These are phyloP conservation scores for Candida sithepensis DNA, from an alignment of 805 yeast species.

Conservation along the genomic window DNA sequence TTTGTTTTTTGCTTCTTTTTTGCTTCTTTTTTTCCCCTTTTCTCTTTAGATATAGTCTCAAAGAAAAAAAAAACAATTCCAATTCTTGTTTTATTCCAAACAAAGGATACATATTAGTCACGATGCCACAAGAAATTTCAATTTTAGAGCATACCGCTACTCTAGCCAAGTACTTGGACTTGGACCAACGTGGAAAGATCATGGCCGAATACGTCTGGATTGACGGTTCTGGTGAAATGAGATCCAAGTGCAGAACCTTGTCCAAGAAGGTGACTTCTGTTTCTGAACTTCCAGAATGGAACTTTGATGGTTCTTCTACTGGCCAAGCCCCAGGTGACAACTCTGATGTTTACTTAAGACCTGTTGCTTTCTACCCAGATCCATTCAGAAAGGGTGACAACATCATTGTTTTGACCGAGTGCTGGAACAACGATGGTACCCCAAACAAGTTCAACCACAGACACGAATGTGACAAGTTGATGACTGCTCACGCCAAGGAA, in stretches of 20 bases:
- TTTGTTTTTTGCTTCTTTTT: neutral
- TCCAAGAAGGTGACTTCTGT: constrained; percentile 60
- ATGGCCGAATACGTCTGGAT: constrained; percentile 98
- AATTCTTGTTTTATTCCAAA: neutral
- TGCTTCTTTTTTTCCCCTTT: constrained; percentile 2
- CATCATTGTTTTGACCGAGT: constrained; percentile 90
- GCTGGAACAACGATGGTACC: constrained; percentile 98
- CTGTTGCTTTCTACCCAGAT: constrained; percentile 92
- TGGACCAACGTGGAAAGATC: constrained; percentile 81
- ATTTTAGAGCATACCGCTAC: constrained; percentile 70
- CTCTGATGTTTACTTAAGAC: constrained; percentile 92
- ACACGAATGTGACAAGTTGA: constrained; percentile 91
- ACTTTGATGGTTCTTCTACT: constrained; percentile 98
- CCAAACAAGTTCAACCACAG: constrained; percentile 99
- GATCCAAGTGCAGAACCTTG: constrained; percentile 94
- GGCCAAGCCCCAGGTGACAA: constrained; percentile 98
- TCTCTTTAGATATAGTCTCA: constrained; percentile 1
- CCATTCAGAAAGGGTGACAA: constrained; percentile 98
- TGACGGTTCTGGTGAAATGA: constrained; percentile 83
- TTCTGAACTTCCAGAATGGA: constrained; percentile 97
- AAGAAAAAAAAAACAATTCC: constrained; percentile 3
- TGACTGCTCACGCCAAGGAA: constrained; percentile 85
- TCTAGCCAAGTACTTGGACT: constrained; percentile 74
- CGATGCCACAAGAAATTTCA: constrained; percentile 24
- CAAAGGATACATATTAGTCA: constrained; percentile 1